These are phyloP conservation scores for Cyclostephanos invisitatus DNA, from an alignment of 108 stramenopile genomes.

Conservation along the genomic window DNA sequence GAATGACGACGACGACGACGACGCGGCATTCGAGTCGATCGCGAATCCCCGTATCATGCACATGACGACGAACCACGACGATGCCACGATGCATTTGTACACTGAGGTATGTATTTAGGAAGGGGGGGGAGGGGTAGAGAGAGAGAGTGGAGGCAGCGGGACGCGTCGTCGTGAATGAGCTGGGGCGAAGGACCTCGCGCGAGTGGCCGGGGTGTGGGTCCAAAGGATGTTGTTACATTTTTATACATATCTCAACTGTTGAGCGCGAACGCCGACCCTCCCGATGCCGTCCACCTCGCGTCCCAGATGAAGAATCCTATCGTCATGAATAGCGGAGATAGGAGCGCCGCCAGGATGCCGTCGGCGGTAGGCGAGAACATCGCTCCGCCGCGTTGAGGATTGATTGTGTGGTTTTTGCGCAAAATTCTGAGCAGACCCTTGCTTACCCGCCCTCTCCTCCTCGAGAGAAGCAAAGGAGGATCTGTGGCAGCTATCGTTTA, in stretches of 20 bases:
- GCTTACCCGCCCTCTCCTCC: too few relatives aligned
- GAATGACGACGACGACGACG: slow-evolving; percentile 7
- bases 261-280: slow-evolving; percentile 74
- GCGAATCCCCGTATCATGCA: slow-evolving; percentile 29
- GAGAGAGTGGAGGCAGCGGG: too few relatives aligned
- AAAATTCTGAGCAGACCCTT: too few relatives aligned
- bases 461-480: too few relatives aligned
- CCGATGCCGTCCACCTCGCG: slow-evolving; percentile 55
- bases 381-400: too few relatives aligned
- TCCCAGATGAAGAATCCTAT: slow-evolving; percentile 85
- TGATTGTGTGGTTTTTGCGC: too few relatives aligned
- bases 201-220: too few relatives aligned
- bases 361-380: too few relatives aligned
- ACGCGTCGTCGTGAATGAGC: too few relatives aligned
- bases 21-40: background rate
- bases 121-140: background rate
- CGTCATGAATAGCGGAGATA: slow-evolving; percentile 67
- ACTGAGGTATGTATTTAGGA: slow-evolving; percentile 3
- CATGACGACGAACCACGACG: slow-evolving; percentile 62
- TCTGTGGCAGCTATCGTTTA: too few relatives aligned
- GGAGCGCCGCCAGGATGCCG: slow-evolving; percentile 55
- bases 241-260: slow-evolving; percentile 54
- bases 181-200: too few relatives aligned
- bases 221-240: too few relatives aligned
- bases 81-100: slow-evolving; percentile 84